Base-by-base conservation (phyloP, 208 protist genomes). In the Leishmania gerbilli region DNA sequence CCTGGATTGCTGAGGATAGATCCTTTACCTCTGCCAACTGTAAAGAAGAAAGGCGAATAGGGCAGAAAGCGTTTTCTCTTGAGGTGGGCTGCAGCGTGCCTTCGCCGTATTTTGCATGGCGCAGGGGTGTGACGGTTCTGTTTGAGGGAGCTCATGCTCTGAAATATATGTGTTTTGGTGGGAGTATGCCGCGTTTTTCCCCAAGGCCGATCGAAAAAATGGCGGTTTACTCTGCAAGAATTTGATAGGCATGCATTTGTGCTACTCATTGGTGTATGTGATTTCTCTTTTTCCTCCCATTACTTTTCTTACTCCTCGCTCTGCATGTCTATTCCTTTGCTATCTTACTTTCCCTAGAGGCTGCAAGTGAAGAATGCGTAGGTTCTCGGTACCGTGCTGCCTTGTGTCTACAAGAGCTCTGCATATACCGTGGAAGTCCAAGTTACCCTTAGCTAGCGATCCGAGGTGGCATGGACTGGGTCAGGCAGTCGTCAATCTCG, bases 381-480 rank as follows among this genome's bases (percentile, higher is more conserved):
- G 80, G 3, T 76, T 89, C 68, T 58, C 58, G 24, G 3, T 40
- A 11, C 67, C 34, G 13, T 62, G 58, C 17, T 42, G 27, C 3
- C 45, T 21, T 21, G 71, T 49, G 60, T 37, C 67, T 9, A 53
- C 81, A 42, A 68, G 83, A 42, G 62, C 67, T 11, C 21, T 89
- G 76, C 86, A 82, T 74, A 72, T 94, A 72, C 88, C 91, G 8
- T 97, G 92, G 92, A 85, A 89, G 62, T 90, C 91, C 0, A 82
- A 71, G 31, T 81, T 96, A 56, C 90, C 92, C 5, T 27, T 51
- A 8, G 19, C 45, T 8, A 81, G 69, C 19, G 89, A 93, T 76
- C 56, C 27, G 42, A 74, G 82, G 47, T 97, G 92, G 91, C 76
- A 84, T 21, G 72, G 78, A 8, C 42, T 97, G 7, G 95, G 95